Conservation (phyloP, 202 grass and related monocot species). For the Digitaria exilis region DNA sequence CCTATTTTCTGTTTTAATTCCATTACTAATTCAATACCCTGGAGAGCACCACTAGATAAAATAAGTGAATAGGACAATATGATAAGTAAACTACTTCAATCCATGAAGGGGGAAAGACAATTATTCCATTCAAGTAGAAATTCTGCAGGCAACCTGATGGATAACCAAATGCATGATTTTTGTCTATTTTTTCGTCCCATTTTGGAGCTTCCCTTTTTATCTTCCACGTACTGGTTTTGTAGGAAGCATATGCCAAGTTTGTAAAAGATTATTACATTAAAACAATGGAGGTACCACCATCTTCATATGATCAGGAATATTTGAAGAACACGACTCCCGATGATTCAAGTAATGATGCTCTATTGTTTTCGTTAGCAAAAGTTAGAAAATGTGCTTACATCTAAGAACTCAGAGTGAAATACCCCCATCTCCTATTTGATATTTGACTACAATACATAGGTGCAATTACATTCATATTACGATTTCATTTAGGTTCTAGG, state of each 20-base stretch:
- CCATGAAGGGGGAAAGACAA: too few relatives aligned
- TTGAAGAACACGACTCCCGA: slow-evolving; percentile 74
- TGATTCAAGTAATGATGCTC: slow-evolving; percentile 56
- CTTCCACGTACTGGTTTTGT: slow-evolving; percentile 17
- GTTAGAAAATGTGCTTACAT: neutral
- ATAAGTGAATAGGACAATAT: too few relatives aligned
- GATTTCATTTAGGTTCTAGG: slow-evolving; percentile 54
- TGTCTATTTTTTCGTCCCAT: too few relatives aligned
- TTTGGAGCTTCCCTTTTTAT: neutral
- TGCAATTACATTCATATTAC: slow-evolving; percentile 4
- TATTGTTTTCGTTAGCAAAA: slow-evolving; percentile 21
- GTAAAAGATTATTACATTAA: slow-evolving; percentile 75
- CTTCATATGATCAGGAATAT: slow-evolving; percentile 79
- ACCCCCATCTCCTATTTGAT: slow-evolving; percentile 1
- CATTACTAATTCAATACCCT: too few relatives aligned
- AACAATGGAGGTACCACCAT: slow-evolving; percentile 49
- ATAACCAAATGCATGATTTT: too few relatives aligned
- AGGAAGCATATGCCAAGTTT: slow-evolving; percentile 69
- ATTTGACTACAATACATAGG: neutral
- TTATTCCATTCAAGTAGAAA: too few relatives aligned
- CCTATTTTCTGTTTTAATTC: too few relatives aligned
- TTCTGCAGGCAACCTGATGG: too few relatives aligned
- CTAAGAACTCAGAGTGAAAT: slow-evolving; percentile 6
- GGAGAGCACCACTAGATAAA: too few relatives aligned
- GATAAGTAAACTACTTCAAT: too few relatives aligned